Evolutionary conservation across 208 protist genomes (phyloP).

Genomic region (Polymyxa betae): DNA sequence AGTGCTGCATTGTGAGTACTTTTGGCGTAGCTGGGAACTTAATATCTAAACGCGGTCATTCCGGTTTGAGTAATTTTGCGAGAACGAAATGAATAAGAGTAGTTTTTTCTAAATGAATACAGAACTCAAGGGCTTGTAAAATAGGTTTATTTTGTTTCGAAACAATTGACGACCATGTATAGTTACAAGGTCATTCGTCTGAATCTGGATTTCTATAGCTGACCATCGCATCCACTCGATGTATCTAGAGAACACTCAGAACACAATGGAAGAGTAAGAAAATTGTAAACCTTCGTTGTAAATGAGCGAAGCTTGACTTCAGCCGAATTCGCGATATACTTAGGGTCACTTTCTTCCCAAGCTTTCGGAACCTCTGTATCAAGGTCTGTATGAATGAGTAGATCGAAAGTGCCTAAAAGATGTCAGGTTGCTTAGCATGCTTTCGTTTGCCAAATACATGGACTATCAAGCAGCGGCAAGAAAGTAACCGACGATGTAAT

Average conservation of each 20-base stretch:
- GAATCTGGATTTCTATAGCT: not conserved
- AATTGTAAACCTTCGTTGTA: conserved; percentile 78
- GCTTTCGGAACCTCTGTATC: conserved; percentile 76
- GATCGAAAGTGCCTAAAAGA: conserved; percentile 68
- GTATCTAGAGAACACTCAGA: not conserved
- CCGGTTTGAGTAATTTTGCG: too few relatives aligned
- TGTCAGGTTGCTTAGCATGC: conserved; percentile 44
- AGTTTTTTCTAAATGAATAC: too few relatives aligned
- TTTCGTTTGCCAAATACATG: conserved; percentile 58
- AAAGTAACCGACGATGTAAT: conserved; percentile 94
- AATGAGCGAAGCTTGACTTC: conserved; percentile 92
- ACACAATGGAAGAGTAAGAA: not conserved
- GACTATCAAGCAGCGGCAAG: conserved; percentile 85
- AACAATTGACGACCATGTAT: too few relatives aligned
- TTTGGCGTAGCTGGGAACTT: too few relatives aligned
- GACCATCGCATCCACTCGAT: conserved; percentile 24
- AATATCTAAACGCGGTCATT: too few relatives aligned
- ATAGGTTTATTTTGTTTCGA: too few relatives aligned
- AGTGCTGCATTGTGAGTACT: too few relatives aligned
- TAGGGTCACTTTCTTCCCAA: conserved; percentile 93
- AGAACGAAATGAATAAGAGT: too few relatives aligned
- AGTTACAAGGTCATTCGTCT: too few relatives aligned
- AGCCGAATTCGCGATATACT: conserved; percentile 83
- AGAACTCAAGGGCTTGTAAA: too few relatives aligned
- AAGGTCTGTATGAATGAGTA: conserved; percentile 73